Evolutionary conservation across 192 early-diverging fungal genomes (phyloP).

Genomic region (Geranomyces variabilis): DNA sequence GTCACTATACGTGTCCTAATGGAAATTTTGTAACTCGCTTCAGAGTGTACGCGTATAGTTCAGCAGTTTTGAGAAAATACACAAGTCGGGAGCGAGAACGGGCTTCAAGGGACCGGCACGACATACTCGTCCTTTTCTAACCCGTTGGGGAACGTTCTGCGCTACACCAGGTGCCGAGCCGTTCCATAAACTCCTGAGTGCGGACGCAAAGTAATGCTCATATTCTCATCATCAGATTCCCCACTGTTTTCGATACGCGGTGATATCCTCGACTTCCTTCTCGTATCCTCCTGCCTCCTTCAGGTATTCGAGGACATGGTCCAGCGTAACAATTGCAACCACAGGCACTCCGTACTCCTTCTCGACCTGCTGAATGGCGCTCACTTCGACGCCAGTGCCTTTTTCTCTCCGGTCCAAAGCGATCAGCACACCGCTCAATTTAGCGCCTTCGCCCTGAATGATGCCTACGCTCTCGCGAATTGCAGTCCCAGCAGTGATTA

Average conservation of each 20-base stretch:
- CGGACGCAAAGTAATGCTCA: too few relatives aligned
- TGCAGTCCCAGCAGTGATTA: constrained; percentile 99
- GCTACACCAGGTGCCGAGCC: too few relatives aligned
- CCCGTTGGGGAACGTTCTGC: too few relatives aligned
- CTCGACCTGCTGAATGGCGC: constrained; percentile 93
- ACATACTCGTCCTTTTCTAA: too few relatives aligned
- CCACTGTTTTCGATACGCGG: constrained; percentile 78
- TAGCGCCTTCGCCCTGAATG: constrained; percentile 73
- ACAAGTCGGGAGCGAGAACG: too few relatives aligned
- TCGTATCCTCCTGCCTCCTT: constrained; percentile 68
- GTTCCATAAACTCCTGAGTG: too few relatives aligned
- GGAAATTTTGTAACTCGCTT: too few relatives aligned
- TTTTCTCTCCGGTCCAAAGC: constrained; percentile 92
- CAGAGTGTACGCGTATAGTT: too few relatives aligned
- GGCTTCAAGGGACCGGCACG: too few relatives aligned
- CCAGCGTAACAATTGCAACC: constrained; percentile 82
- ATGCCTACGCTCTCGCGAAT: constrained; percentile 88
- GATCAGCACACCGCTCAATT: constrained; percentile 83
- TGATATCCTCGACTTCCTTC: constrained; percentile 69
- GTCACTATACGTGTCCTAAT: too few relatives aligned
- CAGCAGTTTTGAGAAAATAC: too few relatives aligned
- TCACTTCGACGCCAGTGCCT: constrained; percentile 64
- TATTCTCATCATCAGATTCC: constrained; percentile 72
- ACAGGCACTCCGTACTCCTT: constrained; percentile 78
- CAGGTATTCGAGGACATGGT: constrained; percentile 87